Conservation (phyloP, 768 basidiomycete species). For the button mushroom (Agaricus bisporus) region DNA sequence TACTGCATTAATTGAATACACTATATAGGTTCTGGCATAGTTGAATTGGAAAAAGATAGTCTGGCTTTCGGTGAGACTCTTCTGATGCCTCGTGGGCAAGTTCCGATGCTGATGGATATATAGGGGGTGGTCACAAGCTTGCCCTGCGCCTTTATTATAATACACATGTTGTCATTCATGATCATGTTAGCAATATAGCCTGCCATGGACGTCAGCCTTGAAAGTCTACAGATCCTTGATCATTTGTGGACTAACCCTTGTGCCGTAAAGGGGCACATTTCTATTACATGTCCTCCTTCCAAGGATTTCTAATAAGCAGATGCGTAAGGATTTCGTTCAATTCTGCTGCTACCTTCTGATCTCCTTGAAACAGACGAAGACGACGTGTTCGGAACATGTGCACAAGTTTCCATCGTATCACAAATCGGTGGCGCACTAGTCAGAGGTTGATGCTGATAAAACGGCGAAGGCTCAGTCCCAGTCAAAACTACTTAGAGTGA, state of each 20-base stretch:
- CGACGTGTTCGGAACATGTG: neutral
- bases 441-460: no score
- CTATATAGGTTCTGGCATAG: slow-evolving; percentile 13
- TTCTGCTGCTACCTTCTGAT: slow-evolving; percentile 16
- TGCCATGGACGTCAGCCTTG: slow-evolving; percentile 17
- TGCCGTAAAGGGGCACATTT: slow-evolving; percentile 13
- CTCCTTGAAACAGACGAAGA: slow-evolving; percentile 16
- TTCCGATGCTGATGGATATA: neutral
- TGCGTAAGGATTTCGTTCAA: slow-evolving; percentile 16
- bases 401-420: neutral
- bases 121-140: slow-evolving; percentile 24
- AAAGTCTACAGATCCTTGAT: neutral
- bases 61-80: slow-evolving; percentile 19
- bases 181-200: slow-evolving; percentile 9
- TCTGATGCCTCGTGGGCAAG: neutral
- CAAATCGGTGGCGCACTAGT: neutral
- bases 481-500: no score
- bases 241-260: neutral
- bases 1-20: no score
- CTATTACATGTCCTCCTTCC: slow-evolving; percentile 20
- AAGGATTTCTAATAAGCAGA: slow-evolving; percentile 16
- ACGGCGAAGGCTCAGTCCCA: neutral
- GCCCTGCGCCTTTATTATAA: slow-evolving; percentile 20
- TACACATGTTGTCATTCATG: slow-evolving; percentile 5
- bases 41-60: slow-evolving; percentile 14